These are phyloP conservation scores for Triticum turgidum DNA, from an alignment of 176 grass and related monocot genomes.

Conservation along the genomic window DNA sequence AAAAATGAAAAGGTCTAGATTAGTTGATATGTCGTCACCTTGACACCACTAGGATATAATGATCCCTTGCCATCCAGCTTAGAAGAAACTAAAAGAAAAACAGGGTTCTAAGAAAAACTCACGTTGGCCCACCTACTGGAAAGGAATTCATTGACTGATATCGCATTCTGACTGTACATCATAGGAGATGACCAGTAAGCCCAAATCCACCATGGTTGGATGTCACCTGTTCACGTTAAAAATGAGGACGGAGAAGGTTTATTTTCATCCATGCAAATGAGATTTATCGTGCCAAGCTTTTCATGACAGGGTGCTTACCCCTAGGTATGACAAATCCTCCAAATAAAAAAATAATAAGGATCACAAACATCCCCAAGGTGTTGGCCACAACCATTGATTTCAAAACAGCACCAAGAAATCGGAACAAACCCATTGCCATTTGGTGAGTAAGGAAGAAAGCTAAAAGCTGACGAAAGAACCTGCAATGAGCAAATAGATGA, in stretches of 20 bases:
- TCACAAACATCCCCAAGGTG: slow-evolving; percentile 63
- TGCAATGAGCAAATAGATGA: background rate
- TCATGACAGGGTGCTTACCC: background rate
- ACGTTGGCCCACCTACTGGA: slow-evolving; percentile 66
- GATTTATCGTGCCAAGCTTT: background rate
- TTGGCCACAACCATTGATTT: slow-evolving; percentile 84
- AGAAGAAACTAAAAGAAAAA: background rate
- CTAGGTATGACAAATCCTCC: slow-evolving; percentile 64
- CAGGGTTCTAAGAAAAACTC: slow-evolving; percentile 34
- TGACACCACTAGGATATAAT: slow-evolving; percentile 4
- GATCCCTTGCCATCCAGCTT: background rate
- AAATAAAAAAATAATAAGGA: slow-evolving; percentile 75
- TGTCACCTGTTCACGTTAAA: slow-evolving; percentile 56
- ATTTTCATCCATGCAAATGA: slow-evolving; percentile 11
- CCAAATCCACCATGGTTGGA: slow-evolving; percentile 93
- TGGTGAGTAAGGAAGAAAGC: slow-evolving; percentile 70
- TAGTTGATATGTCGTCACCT: background rate
- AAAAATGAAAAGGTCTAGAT: slow-evolving; percentile 12
- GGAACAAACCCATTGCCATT: slow-evolving; percentile 71
- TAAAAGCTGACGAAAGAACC: slow-evolving; percentile 50
- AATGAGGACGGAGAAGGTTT: slow-evolving; percentile 3
- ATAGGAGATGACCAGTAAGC: slow-evolving; percentile 84
- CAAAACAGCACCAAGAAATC: slow-evolving; percentile 70
- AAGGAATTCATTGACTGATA: slow-evolving; percentile 88
- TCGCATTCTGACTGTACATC: slow-evolving; percentile 80